These are phyloP conservation scores for Trichoderma koningii DNA, from an alignment of 2,329 filamentous ascomycete genomes.

Conservation along the genomic window DNA sequence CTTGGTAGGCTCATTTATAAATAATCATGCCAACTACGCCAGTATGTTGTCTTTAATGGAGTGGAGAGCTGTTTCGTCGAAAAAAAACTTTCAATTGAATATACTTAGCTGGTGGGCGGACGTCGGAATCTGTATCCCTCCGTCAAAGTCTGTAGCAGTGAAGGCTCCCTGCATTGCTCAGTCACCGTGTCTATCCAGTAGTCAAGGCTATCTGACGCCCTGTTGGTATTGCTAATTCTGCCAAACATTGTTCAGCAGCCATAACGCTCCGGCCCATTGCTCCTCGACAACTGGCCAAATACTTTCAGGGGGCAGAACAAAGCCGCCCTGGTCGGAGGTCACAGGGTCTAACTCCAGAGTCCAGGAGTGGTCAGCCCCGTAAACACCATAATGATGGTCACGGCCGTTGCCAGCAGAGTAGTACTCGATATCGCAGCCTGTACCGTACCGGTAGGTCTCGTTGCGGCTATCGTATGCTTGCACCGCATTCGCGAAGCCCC, in stretches of 20 bases:
- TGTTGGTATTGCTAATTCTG: not conserved
- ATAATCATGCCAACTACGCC: too few relatives aligned
- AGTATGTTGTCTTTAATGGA: too few relatives aligned
- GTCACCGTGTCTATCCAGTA: not conserved
- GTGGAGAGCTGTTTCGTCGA: too few relatives aligned
- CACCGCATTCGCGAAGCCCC: slow-evolving; percentile 16
- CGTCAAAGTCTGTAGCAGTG: too few relatives aligned
- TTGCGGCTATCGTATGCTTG: slow-evolving; percentile 12
- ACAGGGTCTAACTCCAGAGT: slow-evolving; percentile 19
- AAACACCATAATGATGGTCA: slow-evolving; percentile 15
- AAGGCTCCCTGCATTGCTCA: too few relatives aligned
- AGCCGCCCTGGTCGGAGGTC: slow-evolving; percentile 2
- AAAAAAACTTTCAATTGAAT: too few relatives aligned
- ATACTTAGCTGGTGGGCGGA: too few relatives aligned
- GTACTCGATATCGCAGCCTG: slow-evolving; percentile 20
- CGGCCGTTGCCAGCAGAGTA: slow-evolving; percentile 19
- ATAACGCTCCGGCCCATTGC: slow-evolving; percentile 9
- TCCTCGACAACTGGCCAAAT: slow-evolving; percentile 20
- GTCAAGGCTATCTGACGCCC: not conserved
- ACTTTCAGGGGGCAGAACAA: slow-evolving; percentile 10
- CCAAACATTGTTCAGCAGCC: slow-evolving; percentile 20
- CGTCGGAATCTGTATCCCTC: too few relatives aligned
- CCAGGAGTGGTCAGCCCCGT: slow-evolving; percentile 15
- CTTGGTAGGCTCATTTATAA: too few relatives aligned
- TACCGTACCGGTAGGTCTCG: slow-evolving; percentile 19